phyloP scores from a whole-genome alignment of 192 early-diverging fungal genomes.

The Entrophospora sp. region DNA sequence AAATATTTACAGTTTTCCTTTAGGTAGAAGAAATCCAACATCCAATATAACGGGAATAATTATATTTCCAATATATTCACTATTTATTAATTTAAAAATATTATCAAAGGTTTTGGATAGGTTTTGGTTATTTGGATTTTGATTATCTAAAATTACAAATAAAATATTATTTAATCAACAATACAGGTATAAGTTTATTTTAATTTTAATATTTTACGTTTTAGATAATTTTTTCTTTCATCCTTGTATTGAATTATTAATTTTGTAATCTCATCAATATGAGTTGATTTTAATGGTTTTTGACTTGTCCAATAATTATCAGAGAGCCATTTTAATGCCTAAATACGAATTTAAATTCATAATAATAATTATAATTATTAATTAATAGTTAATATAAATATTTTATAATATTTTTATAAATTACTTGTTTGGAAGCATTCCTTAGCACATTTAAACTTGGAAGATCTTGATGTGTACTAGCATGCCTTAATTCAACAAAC shows the following conservation, averaged over 20 bases:
- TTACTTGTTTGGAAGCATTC: slow-evolving; percentile 33
- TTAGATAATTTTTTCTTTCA: slow-evolving; percentile 13
- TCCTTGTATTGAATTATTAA: slow-evolving; percentile 7
- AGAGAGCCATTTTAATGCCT: slow-evolving; percentile 50
- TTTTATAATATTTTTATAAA: background rate
- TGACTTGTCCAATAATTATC: slow-evolving; percentile 46
- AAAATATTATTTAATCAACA: too few species aligned
- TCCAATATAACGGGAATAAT: slow-evolving; percentile 47
- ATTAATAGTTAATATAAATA: background rate
- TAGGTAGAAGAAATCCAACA: slow-evolving; percentile 47
- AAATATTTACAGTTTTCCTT: slow-evolving; percentile 41
- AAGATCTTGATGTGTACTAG: slow-evolving; percentile 53
- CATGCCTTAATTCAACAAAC: slow-evolving; percentile 63
- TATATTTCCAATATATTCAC: slow-evolving; percentile 34
- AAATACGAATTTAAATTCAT: slow-evolving; percentile 9
- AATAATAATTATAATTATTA: too few species aligned
- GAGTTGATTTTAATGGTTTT: slow-evolving; percentile 12
- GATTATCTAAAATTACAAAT: too few species aligned
- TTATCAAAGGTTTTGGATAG: slow-evolving; percentile 1
- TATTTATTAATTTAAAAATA: slow-evolving; percentile 30
- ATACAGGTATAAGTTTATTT: too few species aligned
- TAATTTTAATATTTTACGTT: slow-evolving; percentile 3
- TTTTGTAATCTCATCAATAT: slow-evolving; percentile 24
- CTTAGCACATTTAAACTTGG: slow-evolving; percentile 48
- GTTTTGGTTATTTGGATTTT: too few species aligned